A percentile compares a stretch with the other conserved stretches of the same genome.
Conservation (phyloP, 495 filamentous ascomycete genomes). For the Penicillium pulvis region DNA sequence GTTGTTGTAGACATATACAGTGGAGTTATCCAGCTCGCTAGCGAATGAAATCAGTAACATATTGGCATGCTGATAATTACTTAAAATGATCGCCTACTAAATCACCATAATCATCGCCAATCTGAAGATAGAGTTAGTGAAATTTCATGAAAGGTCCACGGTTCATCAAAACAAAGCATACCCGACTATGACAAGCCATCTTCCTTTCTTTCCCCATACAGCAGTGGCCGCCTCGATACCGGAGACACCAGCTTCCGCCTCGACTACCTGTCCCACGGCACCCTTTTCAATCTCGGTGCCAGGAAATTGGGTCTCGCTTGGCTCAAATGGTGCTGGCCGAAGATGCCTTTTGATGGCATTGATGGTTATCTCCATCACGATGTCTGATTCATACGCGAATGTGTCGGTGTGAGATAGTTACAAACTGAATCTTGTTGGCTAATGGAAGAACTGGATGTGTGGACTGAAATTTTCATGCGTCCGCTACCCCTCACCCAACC, state of each 20-base stretch:
- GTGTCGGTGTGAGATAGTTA: too few relatives aligned
- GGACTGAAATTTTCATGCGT: too few relatives aligned
- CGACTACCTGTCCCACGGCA: neutral
- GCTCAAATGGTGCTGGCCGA: neutral
- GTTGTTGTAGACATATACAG: conserved; percentile 48
- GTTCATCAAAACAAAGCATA: conserved; percentile 18
- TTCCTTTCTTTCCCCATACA: conserved; percentile 45
- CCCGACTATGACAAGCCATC: conserved; percentile 46
- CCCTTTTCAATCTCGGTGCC: conserved; percentile 1
- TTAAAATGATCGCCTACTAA: conserved; percentile 33
- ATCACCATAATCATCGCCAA: conserved; percentile 49
- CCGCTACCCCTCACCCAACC: too few relatives aligned
- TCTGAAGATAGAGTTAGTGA: conserved; percentile 24
- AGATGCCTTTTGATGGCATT: neutral
- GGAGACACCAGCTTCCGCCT: conserved; percentile 5
- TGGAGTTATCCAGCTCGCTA: conserved; percentile 50
- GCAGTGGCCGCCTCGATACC: conserved; percentile 8
- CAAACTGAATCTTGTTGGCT: too few relatives aligned
- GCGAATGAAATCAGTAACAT: neutral
- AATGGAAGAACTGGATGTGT: too few relatives aligned
- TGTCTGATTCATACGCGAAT: too few relatives aligned
- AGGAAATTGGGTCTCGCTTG: neutral
- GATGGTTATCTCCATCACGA: neutral
- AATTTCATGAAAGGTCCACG: neutral
- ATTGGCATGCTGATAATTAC: neutral